phyloP scores from a whole-genome alignment of 768 basidiomycete genomes.

The Kwoniella mangroviensis region DNA sequence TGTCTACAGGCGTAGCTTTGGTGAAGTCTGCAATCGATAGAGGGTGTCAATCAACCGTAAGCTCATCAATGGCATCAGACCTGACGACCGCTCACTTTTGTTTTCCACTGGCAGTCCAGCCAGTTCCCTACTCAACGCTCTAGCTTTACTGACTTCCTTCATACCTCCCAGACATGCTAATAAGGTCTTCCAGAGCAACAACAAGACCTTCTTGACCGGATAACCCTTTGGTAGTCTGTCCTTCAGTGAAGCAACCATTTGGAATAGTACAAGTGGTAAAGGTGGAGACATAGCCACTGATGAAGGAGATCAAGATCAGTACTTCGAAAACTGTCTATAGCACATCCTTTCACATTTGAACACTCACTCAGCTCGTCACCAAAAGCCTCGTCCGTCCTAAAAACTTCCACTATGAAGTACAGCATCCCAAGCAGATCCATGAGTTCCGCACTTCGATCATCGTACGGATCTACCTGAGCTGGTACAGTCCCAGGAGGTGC shows the following conservation, averaged over 20 bases:
- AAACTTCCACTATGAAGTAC: constrained; percentile 91
- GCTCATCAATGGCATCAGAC: too few species aligned
- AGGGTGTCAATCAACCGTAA: too few species aligned
- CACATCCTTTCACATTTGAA: not conserved
- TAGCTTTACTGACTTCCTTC: constrained; percentile 79
- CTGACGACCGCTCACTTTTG: constrained; percentile 33
- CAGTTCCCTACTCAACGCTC: constrained; percentile 81
- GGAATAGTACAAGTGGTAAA: constrained; percentile 87
- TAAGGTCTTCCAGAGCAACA: constrained; percentile 92
- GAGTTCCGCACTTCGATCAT: constrained; percentile 43
- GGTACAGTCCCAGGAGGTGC: constrained; percentile 25
- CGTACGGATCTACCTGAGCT: constrained; percentile 41
- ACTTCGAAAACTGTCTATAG: not conserved
- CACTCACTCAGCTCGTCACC: constrained; percentile 92
- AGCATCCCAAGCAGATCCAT: constrained; percentile 73
- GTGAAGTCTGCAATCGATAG: constrained; percentile 62
- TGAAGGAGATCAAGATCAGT: constrained; percentile 5
- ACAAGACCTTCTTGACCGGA: constrained; percentile 94
- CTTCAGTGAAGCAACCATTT: constrained; percentile 82
- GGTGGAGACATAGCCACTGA: constrained; percentile 95
- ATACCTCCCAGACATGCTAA: constrained; percentile 91
- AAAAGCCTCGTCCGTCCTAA: constrained; percentile 90
- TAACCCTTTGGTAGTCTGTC: constrained; percentile 95
- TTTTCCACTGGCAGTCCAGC: constrained; percentile 67
- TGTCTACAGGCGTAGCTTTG: constrained; percentile 89